Percentiles rank a stretch among this genome's conserved stretches.
phyloP scores from a whole-genome alignment of 495 filamentous ascomycete species.

The Penicillium cinerascens region DNA sequence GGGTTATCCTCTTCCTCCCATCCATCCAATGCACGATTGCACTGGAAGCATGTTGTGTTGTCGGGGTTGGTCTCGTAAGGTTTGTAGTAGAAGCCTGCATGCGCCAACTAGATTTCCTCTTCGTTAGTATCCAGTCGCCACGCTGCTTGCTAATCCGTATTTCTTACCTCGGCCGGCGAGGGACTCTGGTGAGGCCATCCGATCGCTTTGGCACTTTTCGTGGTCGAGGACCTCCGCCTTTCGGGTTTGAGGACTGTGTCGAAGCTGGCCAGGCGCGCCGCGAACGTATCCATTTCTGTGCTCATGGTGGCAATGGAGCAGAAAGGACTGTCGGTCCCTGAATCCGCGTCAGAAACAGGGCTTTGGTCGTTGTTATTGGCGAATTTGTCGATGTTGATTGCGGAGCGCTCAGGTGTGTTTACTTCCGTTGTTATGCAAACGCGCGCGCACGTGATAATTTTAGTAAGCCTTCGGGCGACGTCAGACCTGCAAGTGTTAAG shows the following conservation, averaged over 20 bases:
- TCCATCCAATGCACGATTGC: slow-evolving; percentile 72
- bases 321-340: slow-evolving; percentile 2
- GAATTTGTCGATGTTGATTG: slow-evolving; percentile 19
- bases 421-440: slow-evolving; percentile 35
- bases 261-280: slow-evolving; percentile 75
- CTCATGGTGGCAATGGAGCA: slow-evolving; percentile 21
- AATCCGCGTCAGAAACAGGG: slow-evolving; percentile 1
- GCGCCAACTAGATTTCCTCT: slow-evolving; percentile 61
- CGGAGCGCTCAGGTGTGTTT: slow-evolving; percentile 35
- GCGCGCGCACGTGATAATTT: slow-evolving; percentile 26
- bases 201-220: slow-evolving; percentile 57
- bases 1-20: slow-evolving; percentile 87
- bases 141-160: background rate
- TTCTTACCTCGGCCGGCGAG: slow-evolving; percentile 59
- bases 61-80: slow-evolving; percentile 71
- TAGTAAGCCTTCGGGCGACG: slow-evolving; percentile 25
- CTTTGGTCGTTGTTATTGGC: slow-evolving; percentile 6
- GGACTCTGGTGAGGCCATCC: slow-evolving; percentile 74
- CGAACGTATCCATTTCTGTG: slow-evolving; percentile 56
- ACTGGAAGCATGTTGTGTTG: slow-evolving; percentile 87
- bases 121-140: background rate
- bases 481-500: slow-evolving; percentile 20
- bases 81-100: slow-evolving; percentile 86
- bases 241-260: slow-evolving; percentile 53
- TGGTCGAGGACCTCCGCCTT: slow-evolving; percentile 65